Base-by-base conservation (phyloP, 768 basidiomycete species). In the Tylopilus felleus region DNA sequence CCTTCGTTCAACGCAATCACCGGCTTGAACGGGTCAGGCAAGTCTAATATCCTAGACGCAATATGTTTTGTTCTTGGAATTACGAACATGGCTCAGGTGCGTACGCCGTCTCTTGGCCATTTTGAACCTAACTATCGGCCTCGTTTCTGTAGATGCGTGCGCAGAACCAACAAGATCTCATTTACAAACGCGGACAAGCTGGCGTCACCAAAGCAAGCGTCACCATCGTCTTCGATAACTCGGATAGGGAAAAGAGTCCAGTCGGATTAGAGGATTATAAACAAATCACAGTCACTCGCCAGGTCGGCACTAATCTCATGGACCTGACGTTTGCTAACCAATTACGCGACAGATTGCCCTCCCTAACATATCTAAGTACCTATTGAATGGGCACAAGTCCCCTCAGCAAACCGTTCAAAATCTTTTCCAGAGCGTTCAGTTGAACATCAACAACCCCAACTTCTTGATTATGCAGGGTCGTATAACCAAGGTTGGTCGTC, bases 401-500 rank as follows among this genome's bases (percentile, higher is more conserved):
- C 83, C 84, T 4, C 93, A 97, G 60, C 83, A 89, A 49, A 78
- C 76, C 1, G 81, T 99, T 0, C 97, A 97, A 64, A 88, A 85
- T 27, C 77, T 98, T 14, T 98, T 99, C 65, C 97, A 98, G 67
- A 88, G 91, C 38, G 95, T 99, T 1, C 94, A 97, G 70, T 82
- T 99, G 60, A 98, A 98, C 68, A 98, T 99, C 80, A 99, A 98
- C 74, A 98, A 98, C 71, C 97, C 97, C 41, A 98, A 98, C 69
- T 98, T 98, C 75, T 80, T 99, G 54, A 98, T 98, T 69, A 98
- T 98, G 96, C 97, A 99, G 73, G 96, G 97, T 27, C 91, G 95
- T 47, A 99, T 99, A 68, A 99, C 97, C 12, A 99, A 98, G 76
- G 95, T 90, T 29, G 38, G 71, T 61, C 23, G 21, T 10, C 38